Percentiles rank a stretch among this genome's conserved stretches.
These are phyloP conservation scores for Rhytidiadelphus loreus DNA, from an alignment of 225 moss, liverwort and hornwort species.

Conservation along the genomic window DNA sequence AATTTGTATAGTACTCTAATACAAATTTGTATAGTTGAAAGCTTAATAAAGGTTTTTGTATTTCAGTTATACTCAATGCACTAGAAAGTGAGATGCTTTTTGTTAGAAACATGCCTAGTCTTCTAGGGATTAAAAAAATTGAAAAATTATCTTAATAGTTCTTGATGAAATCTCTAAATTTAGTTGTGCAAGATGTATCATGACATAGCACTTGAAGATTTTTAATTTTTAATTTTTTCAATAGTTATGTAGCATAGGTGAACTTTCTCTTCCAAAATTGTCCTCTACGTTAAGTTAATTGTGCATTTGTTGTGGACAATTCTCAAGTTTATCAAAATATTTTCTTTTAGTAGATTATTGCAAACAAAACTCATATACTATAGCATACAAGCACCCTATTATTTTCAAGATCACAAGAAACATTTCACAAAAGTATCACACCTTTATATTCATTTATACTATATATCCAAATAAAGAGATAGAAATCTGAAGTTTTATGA, in stretches of 20 bases:
- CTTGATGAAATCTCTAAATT: rapidly evolving
- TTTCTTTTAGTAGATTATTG: not conserved
- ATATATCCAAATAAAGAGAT: not conserved
- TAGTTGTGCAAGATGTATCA: rapidly evolving
- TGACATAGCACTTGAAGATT: not conserved
- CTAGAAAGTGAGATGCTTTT: rapidly evolving
- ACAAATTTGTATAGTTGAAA: not conserved
- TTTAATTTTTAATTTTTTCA: not conserved
- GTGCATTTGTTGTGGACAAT: not conserved
- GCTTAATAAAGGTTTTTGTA: not conserved
- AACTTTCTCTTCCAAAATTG: not conserved
- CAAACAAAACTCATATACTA: rapidly evolving
- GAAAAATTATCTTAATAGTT: not conserved
- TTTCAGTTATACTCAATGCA: not conserved
- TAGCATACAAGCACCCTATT: not conserved
- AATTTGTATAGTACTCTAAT: not conserved
- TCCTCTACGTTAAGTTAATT: rapidly evolving
- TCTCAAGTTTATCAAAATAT: not conserved
- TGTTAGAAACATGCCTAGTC: rapidly evolving
- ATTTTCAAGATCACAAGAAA: not conserved
- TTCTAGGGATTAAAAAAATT: not conserved
- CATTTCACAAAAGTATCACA: not conserved
- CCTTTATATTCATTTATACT: not conserved
- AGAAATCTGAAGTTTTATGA: not conserved
- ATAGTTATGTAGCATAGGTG: rapidly evolving